Evolutionary conservation across 2,329 filamentous ascomycete species (phyloP).

Genomic region (Coniochaeta ligniaria): DNA sequence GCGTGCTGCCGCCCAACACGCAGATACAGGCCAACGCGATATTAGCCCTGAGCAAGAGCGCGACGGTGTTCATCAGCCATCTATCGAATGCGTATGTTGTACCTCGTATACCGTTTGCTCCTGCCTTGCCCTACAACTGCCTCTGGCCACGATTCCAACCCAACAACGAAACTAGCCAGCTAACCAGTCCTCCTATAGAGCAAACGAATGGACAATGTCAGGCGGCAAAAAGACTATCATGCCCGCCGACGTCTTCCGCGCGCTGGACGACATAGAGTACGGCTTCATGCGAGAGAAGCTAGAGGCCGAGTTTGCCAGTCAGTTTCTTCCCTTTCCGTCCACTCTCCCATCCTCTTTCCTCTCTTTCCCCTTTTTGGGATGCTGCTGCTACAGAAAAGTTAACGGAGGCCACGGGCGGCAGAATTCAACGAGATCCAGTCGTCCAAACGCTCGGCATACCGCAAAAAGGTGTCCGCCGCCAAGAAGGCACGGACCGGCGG

Average conservation of each 20-base stretch:
- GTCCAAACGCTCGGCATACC: conserved; percentile 67
- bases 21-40: conserved; percentile 80
- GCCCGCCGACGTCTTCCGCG: conserved; percentile 68
- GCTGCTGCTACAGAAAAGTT: background rate
- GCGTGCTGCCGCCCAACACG: conserved; percentile 71
- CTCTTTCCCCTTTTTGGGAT: background rate
- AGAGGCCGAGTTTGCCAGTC: conserved; percentile 71
- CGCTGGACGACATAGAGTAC: conserved; percentile 71
- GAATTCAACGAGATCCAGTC: conserved; percentile 69
- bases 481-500: conserved; percentile 32
- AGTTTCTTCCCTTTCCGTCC: conserved; percentile 15
- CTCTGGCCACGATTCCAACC: background rate
- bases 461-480: conserved; percentile 60
- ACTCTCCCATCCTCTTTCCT: background rate
- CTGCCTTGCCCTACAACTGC: background rate
- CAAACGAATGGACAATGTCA: conserved; percentile 61
- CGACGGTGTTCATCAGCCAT: conserved; percentile 79
- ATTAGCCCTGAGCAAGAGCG: conserved; percentile 71
- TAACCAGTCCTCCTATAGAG: conserved; percentile 17
- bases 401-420: conserved; percentile 22
- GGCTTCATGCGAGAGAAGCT: conserved; percentile 61
- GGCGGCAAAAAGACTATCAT: conserved; percentile 73
- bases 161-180: background rate
- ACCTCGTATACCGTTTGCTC: background rate
- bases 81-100: conserved; percentile 62